Conservation (phyloP, 257 asterid species). For the Solanum clarkiae region DNA sequence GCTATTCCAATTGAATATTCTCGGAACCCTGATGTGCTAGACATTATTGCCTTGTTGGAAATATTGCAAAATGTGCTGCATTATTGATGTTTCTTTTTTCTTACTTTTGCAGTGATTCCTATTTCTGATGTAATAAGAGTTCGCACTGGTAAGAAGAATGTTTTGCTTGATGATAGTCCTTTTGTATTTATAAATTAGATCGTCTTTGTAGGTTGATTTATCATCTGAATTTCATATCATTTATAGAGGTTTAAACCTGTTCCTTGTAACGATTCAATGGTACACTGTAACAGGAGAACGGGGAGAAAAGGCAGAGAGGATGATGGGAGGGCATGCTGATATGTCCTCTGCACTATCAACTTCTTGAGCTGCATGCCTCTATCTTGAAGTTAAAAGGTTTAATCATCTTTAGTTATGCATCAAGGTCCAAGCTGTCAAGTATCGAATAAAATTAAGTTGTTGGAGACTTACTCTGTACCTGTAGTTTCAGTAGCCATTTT, state of each 20-base stretch:
- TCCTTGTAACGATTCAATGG: background rate
- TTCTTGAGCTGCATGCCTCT: background rate
- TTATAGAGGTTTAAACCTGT: background rate
- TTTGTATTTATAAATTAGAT: background rate
- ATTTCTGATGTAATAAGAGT: slow-evolving; percentile 75
- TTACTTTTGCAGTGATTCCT: slow-evolving; percentile 61
- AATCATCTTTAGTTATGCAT: background rate
- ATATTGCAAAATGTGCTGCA: background rate
- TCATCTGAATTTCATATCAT: background rate
- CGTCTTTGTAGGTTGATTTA: background rate
- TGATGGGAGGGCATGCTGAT: slow-evolving; percentile 76
- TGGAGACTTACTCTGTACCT: background rate
- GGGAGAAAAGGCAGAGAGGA: slow-evolving; percentile 81
- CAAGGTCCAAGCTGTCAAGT: background rate
- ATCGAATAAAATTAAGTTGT: background rate
- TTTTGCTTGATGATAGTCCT: background rate
- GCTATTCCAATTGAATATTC: too few species aligned
- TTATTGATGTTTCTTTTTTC: slow-evolving; percentile 1
- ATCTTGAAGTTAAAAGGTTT: background rate
- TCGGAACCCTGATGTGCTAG: background rate
- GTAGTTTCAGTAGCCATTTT: background rate
- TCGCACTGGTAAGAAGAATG: slow-evolving; percentile 61
- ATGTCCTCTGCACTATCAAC: slow-evolving; percentile 23
- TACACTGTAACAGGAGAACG: slow-evolving; percentile 54
- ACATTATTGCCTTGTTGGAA: background rate